These are phyloP conservation scores for Pseudomassariella vexata DNA, from an alignment of 2,329 filamentous ascomycete genomes.

Conservation along the genomic window DNA sequence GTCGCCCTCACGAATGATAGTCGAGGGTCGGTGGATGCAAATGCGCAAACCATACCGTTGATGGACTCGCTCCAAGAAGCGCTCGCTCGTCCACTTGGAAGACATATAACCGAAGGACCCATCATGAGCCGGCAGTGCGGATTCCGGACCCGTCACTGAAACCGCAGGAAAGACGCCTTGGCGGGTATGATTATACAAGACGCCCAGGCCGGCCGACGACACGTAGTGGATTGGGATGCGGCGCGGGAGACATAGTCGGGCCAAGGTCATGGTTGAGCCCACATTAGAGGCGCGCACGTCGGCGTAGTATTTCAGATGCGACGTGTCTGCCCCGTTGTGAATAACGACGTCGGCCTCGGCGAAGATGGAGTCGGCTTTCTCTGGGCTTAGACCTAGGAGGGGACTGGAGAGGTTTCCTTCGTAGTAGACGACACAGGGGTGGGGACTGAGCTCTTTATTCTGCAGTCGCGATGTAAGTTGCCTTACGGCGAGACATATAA, in stretches of 20 bases:
- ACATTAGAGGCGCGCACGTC: constrained; percentile 5
- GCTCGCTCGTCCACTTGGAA: background rate
- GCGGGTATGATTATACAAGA: background rate
- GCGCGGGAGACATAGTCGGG: background rate
- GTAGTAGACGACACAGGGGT: too few relatives aligned
- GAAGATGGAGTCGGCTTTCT: too few relatives aligned
- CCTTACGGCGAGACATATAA: too few relatives aligned
- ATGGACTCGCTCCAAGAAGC: background rate
- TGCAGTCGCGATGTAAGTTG: too few relatives aligned
- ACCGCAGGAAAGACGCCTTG: too few relatives aligned
- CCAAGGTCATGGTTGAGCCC: constrained; percentile 8
- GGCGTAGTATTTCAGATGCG: constrained; percentile 9
- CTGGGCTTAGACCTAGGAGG: too few relatives aligned
- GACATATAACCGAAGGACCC: constrained; percentile 1
- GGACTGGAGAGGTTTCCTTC: too few relatives aligned
- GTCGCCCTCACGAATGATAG: background rate
- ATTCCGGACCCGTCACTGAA: background rate
- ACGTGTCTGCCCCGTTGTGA: constrained; percentile 13
- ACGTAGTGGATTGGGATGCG: constrained; percentile 11
- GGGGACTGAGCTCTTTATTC: too few relatives aligned
- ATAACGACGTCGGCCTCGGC: constrained; percentile 12
- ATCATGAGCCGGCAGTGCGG: background rate
- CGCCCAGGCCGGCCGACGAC: constrained; percentile 6
- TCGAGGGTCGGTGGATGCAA: too few relatives aligned
- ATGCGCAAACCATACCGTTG: too few relatives aligned